Evolutionary conservation across 352 stramenopile genomes (phyloP).

Genomic region (Albugo candida): DNA sequence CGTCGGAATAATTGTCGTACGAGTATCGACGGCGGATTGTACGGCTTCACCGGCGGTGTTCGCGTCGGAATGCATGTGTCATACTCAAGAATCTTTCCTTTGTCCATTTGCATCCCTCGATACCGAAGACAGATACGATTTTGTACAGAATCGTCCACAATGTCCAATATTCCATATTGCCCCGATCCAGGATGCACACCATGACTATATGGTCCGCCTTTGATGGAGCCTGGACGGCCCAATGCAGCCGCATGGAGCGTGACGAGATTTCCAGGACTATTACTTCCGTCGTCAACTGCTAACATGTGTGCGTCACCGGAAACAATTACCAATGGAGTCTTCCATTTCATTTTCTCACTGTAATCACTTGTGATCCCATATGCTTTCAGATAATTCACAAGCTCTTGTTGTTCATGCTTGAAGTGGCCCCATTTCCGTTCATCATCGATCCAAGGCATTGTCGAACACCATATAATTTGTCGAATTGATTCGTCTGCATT

Average conservation of each 20-base stretch:
- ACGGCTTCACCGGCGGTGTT: conserved; percentile 29
- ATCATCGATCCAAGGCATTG: conserved; percentile 77
- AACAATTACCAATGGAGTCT: conserved; percentile 53
- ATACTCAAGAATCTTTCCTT: conserved; percentile 44
- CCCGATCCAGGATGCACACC: conserved; percentile 54
- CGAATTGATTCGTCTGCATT: conserved; percentile 27
- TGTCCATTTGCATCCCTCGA: conserved; percentile 33
- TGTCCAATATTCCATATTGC: conserved; percentile 64
- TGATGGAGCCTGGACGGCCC: conserved; percentile 58
- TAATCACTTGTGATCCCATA: conserved; percentile 23
- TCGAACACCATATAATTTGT: conserved; percentile 72
- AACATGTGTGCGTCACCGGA: conserved; percentile 82
- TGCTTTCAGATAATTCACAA: conserved; percentile 50
- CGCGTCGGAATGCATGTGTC: conserved; percentile 49
- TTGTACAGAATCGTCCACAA: conserved; percentile 34
- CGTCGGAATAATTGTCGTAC: conserved; percentile 30
- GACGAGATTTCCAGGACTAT: conserved; percentile 56
- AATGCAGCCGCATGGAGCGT: conserved; percentile 66
- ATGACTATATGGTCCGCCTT: conserved; percentile 77
- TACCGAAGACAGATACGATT: conserved; percentile 44
- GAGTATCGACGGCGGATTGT: conserved; percentile 36
- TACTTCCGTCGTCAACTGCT: conserved; percentile 54
- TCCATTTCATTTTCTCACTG: conserved; percentile 12
- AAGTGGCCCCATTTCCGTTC: conserved; percentile 80
- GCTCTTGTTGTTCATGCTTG: conserved; percentile 46